Evolutionary conservation across 768 basidiomycete genomes (phyloP), one percentile per base, ranked within the genome.

Genomic region (Trametes cingulata): DNA sequence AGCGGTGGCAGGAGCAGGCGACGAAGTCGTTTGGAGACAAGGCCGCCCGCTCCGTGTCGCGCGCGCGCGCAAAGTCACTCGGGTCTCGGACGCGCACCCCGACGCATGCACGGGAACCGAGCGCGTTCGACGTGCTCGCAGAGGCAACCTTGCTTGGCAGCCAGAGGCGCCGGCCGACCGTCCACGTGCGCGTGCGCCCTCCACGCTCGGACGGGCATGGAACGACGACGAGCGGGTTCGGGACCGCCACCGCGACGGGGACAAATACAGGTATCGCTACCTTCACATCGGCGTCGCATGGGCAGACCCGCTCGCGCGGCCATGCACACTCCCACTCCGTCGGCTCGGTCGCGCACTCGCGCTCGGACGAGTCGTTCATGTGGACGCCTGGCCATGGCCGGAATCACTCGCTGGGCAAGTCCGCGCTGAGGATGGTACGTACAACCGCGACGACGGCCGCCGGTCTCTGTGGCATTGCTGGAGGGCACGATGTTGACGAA

Each of bases 1-100:
- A 80, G 50, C 74, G 77, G 63, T 92, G 90, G 90, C 83, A 87
- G 65, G 68, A 72, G 3, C 82, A 87, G 61, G 90, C 90, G 0
- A 73, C 75, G 0, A 75, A 72, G 33, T 90, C 89, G 6, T 80
- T 89, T 60, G 84, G 84, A 52, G 90, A 90, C 69, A 83, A 80
- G 62, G 81, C 78, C 15, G 78, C 84, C 9, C 82, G 88, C 35
- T 84, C 77, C 33, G 63, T 88, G 12, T 88, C 88, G 10, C 82
- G 88, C 1, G 76, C 82, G 7, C 82, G 90, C 27, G 75, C 86
- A 20, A 86, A 84, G 65, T 85, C 86, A 1, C 72, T 84, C 42
- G 57, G 52, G 3, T 51, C 57, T 33, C 29, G 29, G 29, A 33
- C 29, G 6, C 63, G 65, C 2, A 13, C 55, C 3, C 48, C 67